Conservation (phyloP, 1,284 basidiomycete species). For the Cerrena zonata region DNA sequence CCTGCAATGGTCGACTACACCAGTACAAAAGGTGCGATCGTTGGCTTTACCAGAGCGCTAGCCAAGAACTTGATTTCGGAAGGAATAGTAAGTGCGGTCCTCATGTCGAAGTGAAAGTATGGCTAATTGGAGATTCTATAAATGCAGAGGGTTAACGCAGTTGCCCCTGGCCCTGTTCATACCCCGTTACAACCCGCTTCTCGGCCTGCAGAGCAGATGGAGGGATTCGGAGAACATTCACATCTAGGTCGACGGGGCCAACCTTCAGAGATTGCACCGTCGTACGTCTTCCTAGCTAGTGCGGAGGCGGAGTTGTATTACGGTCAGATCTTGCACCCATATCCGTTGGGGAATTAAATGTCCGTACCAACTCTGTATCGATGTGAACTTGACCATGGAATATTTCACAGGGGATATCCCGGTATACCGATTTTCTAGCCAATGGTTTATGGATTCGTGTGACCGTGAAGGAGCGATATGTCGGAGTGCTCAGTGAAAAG, state of each 20-base stretch:
- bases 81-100: constrained; percentile 35
- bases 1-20: constrained; percentile 47
- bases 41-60: constrained; percentile 51
- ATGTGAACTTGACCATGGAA: too few species aligned
- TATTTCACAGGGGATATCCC: too few species aligned
- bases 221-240: constrained; percentile 32
- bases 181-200: constrained; percentile 52
- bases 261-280: constrained; percentile 50
- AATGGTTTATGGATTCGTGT: too few species aligned
- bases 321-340: constrained; percentile 21
- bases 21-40: constrained; percentile 54
- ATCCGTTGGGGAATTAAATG: constrained; percentile 18
- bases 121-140: background rate
- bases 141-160: constrained; percentile 42
- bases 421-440: too few species aligned
- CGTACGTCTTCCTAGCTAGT: constrained; percentile 42
- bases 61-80: constrained; percentile 51
- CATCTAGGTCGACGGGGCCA: constrained; percentile 45
- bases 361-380: too few species aligned
- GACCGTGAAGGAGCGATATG: too few species aligned
- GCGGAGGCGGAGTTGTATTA: constrained; percentile 32
- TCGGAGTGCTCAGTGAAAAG: too few species aligned
- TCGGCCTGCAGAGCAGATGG: constrained; percentile 47
- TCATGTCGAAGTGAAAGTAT: background rate
- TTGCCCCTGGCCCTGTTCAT: constrained; percentile 50